A percentile compares a stretch with the other conserved stretches of the same genome.
These are phyloP conservation scores for Coelastrella sp. DNA, from an alignment of 139 green algal genomes.

Conservation along the genomic window DNA sequence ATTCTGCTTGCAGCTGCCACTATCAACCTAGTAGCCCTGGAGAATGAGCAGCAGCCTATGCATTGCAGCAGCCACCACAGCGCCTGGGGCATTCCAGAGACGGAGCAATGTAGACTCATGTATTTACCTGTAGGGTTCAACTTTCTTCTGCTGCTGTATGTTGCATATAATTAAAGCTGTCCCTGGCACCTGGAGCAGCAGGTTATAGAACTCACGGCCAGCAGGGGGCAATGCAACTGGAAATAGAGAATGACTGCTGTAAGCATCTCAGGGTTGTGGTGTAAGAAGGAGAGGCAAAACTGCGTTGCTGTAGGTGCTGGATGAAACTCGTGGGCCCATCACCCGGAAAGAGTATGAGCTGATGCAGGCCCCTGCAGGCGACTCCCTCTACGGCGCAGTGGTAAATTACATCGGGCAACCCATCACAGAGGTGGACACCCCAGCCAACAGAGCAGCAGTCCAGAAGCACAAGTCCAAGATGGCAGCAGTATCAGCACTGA, in stretches of 20 bases:
- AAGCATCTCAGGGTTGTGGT: background rate
- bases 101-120: no score
- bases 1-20: no score
- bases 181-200: no score
- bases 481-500: conserved; percentile 37
- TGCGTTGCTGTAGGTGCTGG: conserved; percentile 70
- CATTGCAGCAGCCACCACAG: background rate
- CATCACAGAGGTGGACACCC: conserved; percentile 36
- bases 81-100: no score
- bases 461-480: conserved; percentile 15
- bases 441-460: background rate
- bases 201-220: no score
- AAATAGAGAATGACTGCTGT: background rate
- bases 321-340: conserved; percentile 75
- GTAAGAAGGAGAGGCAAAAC: no score
- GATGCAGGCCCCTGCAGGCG: conserved; percentile 46
- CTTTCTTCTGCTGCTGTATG: no score
- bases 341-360: conserved; percentile 85
- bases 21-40: no score
- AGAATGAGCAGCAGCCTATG: background rate
- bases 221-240: background rate
- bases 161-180: no score
- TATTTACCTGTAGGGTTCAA: no score
- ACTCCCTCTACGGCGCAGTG: conserved; percentile 61
- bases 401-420: conserved; percentile 75